Base-by-base conservation (phyloP, 1,284 basidiomycete species). In the Lignosus rhinocerotis region DNA sequence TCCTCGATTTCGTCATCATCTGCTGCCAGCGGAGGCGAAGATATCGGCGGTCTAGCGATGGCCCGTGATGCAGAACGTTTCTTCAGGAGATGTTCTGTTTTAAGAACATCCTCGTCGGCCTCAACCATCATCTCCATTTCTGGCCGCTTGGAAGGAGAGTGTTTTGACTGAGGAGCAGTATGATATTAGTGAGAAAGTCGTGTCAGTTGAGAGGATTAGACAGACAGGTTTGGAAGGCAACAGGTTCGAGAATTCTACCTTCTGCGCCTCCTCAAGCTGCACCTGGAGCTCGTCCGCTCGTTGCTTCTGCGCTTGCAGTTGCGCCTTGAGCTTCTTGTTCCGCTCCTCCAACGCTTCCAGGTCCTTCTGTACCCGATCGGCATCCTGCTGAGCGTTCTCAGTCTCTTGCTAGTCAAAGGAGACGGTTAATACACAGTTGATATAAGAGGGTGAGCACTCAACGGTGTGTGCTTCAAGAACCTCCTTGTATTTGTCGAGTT, bases 311-410 rank as follows among this genome's bases (percentile, higher is more conserved):
- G 67, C 62, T 36, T 78, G 75, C 6, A 83, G 66, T 34, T 78
- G 76, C 3, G 65, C 64, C 61, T 77, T 72, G 31, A 87, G 73
- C 51, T 77, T 75, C 38, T 75, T 67, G 17, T 81, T 69, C 60
- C 78, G 73, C 36, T 65, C 71, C 51, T 70, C 68, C 19, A 67
- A 66, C 19, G 70, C 66, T 25, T 67, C 66, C 42, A 73, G 60
- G 39, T 72, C 69, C 3, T 69, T 62, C 47, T 79, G 71, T 0
- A 66, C 58, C 8, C 63, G 53, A 21, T 70, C 71, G 9, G 74
- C 67, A 31, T 73, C 71, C 1, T 51, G 54, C 33, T 72, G 71
- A n/a, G 75, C 69, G 11, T 74, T 73, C 8, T 72, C 69, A 11
- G 68, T 70, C 46, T 75, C 72, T 53, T 70, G 63, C 71, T 78